phyloP scores from a whole-genome alignment of 2,329 filamentous ascomycete species.

The Fusarium nisikadoi region DNA sequence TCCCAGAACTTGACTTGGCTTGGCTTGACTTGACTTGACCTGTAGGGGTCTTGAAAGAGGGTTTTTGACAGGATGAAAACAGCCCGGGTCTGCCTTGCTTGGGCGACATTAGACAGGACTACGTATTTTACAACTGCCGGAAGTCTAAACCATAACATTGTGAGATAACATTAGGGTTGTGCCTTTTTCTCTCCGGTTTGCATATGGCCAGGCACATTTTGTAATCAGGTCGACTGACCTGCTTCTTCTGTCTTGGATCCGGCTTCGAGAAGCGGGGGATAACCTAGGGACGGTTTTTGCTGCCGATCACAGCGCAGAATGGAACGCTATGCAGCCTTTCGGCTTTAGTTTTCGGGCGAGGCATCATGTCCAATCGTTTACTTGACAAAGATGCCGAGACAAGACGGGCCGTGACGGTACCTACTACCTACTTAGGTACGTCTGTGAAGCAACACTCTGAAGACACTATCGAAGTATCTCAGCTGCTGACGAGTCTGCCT shows the following conservation, averaged over 20 bases:
- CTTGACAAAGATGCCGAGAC: constrained; percentile 31
- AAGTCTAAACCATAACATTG: not conserved
- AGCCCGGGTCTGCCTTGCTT: constrained; percentile 11
- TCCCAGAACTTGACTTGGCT: not conserved
- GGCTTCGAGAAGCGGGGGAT: constrained; percentile 40
- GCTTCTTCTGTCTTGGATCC: constrained; percentile 26
- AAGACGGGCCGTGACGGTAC: constrained; percentile 30
- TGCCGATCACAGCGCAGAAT: constrained; percentile 32
- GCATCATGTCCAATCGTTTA: constrained; percentile 11
- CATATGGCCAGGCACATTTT: not conserved
- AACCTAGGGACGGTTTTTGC: constrained; percentile 15
- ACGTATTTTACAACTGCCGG: constrained; percentile 29
- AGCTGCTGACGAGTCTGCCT: not conserved
- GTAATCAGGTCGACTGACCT: constrained; percentile 9
- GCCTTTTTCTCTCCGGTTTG: not conserved
- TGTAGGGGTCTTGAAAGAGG: constrained; percentile 17
- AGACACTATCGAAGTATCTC: not conserved
- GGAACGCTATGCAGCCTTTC: constrained; percentile 33
- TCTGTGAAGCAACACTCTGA: too few relatives aligned
- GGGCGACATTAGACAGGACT: constrained; percentile 1
- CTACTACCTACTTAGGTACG: too few relatives aligned
- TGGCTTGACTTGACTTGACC: not conserved
- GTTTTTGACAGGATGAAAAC: constrained; percentile 6
- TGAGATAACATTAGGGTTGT: not conserved
- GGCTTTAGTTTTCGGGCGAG: constrained; percentile 14